Evolutionary conservation across 805 yeast species (phyloP).

Genomic region (Wickerhamomyces sydowiorum): DNA sequence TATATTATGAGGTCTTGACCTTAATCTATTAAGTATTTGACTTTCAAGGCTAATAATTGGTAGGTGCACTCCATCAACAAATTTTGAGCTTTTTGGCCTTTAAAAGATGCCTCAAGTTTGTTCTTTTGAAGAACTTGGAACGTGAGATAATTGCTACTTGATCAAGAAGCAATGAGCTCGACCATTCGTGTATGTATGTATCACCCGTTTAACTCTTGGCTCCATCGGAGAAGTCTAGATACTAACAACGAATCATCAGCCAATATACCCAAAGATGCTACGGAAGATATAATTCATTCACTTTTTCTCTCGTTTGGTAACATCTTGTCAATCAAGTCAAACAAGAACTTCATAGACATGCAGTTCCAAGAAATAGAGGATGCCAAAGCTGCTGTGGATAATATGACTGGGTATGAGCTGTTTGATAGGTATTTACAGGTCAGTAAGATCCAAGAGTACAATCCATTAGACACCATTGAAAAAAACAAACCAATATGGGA

Average conservation of each 20-base stretch:
- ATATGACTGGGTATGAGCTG: conserved; percentile 18
- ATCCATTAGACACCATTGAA: conserved; percentile 2
- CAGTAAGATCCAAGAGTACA: conserved; percentile 9
- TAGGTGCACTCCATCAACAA: no score
- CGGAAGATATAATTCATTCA: conserved; percentile 7
- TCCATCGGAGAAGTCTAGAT: no score
- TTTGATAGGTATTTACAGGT: conserved; percentile 15
- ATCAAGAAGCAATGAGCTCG: conserved; percentile 4
- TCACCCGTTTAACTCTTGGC: not conserved
- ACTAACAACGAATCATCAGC: conserved; percentile 1
- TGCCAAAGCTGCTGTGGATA: conserved; percentile 17
- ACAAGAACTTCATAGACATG: conserved; percentile 11
- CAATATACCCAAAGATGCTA: conserved; percentile 12
- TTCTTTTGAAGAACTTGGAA: no score
- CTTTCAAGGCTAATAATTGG: no score
- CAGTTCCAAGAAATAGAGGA: conserved; percentile 21
- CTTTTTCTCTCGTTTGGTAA: conserved; percentile 20
- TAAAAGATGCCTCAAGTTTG: no score
- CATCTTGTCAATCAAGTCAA: conserved; percentile 6
- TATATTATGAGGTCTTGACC: no score
- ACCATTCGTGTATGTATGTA: conserved; percentile 2
- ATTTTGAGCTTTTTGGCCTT: no score
- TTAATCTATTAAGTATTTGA: no score
- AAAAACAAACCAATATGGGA: conserved; percentile 13
- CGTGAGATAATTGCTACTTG: no score